Conservation (phyloP, 208 protist genomes). For the Leishmania braziliensis region DNA sequence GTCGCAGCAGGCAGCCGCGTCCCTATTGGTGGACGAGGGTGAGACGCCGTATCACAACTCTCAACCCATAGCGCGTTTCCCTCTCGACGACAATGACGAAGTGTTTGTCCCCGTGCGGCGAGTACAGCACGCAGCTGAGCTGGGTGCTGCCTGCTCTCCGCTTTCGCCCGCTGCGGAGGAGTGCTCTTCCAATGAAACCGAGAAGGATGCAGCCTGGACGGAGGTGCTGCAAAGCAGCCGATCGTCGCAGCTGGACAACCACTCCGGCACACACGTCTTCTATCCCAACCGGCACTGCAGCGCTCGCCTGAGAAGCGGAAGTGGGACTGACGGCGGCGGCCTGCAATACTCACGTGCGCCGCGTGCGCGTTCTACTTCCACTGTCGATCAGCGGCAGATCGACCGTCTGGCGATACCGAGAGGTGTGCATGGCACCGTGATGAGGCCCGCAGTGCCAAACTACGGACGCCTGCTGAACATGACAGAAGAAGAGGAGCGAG, state of each 20-base stretch:
- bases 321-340: not conserved
- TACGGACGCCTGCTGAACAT: conserved; percentile 70
- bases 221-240: conserved; percentile 5
- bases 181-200: not conserved
- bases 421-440: conserved; percentile 9
- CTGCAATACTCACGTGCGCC: not conserved
- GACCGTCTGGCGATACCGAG: conserved; percentile 33
- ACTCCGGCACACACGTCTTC: not conserved
- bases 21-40: conserved; percentile 12
- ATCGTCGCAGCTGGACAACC: not conserved
- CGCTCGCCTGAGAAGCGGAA: conserved; percentile 4
- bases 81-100: conserved; percentile 1
- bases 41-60: conserved; percentile 18
- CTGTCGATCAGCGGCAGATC: conserved; percentile 20
- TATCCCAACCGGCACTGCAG: not conserved
- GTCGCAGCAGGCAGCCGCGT: conserved; percentile 18
- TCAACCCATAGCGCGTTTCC: conserved; percentile 13
- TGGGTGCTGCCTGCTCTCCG: not conserved
- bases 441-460: conserved; percentile 41
- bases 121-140: not conserved
- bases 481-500: conserved; percentile 51
- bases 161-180: conserved; percentile 2
- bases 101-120: conserved; percentile 4
- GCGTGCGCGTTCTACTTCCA: not conserved
- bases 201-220: not conserved